Base-by-base conservation (phyloP, 257 asterid genomes). In the Solanum neorickii region DNA sequence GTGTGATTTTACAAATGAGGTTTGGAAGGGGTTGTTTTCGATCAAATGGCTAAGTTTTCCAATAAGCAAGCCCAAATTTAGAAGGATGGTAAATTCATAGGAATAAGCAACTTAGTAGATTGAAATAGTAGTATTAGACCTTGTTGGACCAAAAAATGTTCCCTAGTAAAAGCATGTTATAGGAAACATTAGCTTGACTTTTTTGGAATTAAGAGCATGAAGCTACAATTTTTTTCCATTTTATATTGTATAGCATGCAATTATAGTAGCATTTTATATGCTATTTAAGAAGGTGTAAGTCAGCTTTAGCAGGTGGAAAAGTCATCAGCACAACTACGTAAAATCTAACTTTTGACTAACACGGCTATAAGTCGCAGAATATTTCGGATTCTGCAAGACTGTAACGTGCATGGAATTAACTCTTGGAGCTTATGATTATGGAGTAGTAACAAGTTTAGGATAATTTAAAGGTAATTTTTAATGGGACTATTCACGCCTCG, bases 301-400 rank as follows among this genome's bases (percentile, higher is more conserved):
- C 85, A 20, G 46, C 69, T 82, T 49, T 82, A 29, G 69, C 68
- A 82, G 69, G 85, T 82, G 44, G 85, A 82, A 49, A 82, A 82
- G 27, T 21, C 11, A 31, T 29, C 46, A 29, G 11, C 14, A 47
- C 85, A 80, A 1, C 85, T 23, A 25, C 12, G 31, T 74, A 74
- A 47, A 31, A 49, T 31, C 85, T 31, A 47, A 49, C 69, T 82
- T 82, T 49, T 49, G 70, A 82, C 85, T 80, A 3, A 6, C 46
- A 49, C 44, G 1, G 18, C 3, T 44, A 7, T 29, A 29, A 29
- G 85, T 29, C 18, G 5, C 29, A 49, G 46, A 82, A 49, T 31
- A 82, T 49, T 82, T 49, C 2, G 31, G 85, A 82, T 9, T 31
- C 46, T 47, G 44, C 37, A 68, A 27, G 4, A 13, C 37, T 68